Base-by-base conservation (phyloP, 2,329 filamentous ascomycete species). In the Colletotrichum nymphaeae region DNA sequence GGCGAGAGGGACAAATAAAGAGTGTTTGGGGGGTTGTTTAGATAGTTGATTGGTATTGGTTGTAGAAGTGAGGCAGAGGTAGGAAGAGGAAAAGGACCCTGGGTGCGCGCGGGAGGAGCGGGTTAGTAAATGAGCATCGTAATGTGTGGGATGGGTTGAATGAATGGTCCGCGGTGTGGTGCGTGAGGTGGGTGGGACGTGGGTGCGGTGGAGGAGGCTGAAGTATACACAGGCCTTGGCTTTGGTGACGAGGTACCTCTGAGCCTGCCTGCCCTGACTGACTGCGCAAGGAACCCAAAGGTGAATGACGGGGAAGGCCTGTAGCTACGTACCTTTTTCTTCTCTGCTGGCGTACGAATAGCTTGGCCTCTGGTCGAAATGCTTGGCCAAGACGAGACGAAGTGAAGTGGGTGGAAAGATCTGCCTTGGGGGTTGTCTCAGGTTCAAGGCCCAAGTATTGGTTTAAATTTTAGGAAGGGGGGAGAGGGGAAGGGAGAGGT, bases 81-180 rank as follows among this genome's bases (percentile, higher is more conserved):
- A 12, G 49, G 24, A n/a, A 26, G 30, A n/a, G 14, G 28, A 63
- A 63, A 11, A 24, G 37, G 55, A 35, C 65, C 52, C 69, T 63
- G 37, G 53, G 35, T 22, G 42, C 2, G 14, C 67, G 67, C 49
- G 67, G 71, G 71, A 73, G 56, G 56, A 70, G 71, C 71, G 67
- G 71, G 67, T 73, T 73, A 65, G 67, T 73, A 70, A 73, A 73
- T 60, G 71, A 70, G 67, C 60, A 73, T 71, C 67, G 62, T 65
- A 71, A 73, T 70, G 67, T 42, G 28, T 35, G 57, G 53, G 42
- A 46, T 53, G 66, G 62, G 42, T 46, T 65, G 62, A 65, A 72
- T 57, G 63, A 53, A 58, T 32, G 53, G 53, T 66, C 32, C 35
- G 24, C 63, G 26, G 53, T n/a, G 63, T 16, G 53, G 22, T 65